A percentile compares a stretch with the other conserved stretches of the same genome.
phyloP scores from a whole-genome alignment of 75 land plant species.

The Adiantum capillusveneris region DNA sequence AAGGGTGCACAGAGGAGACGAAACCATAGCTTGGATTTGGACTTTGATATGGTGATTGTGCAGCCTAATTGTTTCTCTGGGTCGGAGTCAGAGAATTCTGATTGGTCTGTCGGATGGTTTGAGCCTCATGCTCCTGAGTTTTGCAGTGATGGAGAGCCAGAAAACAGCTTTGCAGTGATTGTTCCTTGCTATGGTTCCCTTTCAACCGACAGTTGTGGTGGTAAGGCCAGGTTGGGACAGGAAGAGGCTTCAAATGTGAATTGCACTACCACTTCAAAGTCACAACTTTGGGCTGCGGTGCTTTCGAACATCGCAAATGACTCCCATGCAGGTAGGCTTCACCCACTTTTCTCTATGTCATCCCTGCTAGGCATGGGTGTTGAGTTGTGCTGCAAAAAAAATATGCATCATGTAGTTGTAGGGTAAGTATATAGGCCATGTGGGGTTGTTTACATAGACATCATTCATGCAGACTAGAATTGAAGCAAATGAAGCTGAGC shows the following conservation, averaged over 20 bases:
- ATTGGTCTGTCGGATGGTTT: slow-evolving; percentile 90
- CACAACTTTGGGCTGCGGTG: slow-evolving; percentile 2
- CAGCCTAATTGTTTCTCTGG: slow-evolving; percentile 61
- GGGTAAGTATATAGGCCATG: too few species aligned
- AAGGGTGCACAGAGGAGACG: slow-evolving; percentile 36
- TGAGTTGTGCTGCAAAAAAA: too few species aligned
- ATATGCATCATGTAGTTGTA: too few species aligned
- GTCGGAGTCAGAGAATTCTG: slow-evolving; percentile 82
- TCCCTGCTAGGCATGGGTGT: too few species aligned
- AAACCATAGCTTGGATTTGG: slow-evolving; percentile 45
- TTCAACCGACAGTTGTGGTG: neutral
- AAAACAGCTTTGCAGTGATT: slow-evolving; percentile 72
- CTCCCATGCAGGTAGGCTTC: neutral
- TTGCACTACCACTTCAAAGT: neutral
- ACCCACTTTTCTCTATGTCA: too few species aligned
- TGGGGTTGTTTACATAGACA: too few species aligned
- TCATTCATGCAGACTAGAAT: too few species aligned
- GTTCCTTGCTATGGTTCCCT: slow-evolving; percentile 70
- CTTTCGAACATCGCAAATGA: neutral
- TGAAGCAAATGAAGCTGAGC: too few species aligned
- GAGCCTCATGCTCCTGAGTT: slow-evolving; percentile 77
- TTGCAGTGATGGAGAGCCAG: slow-evolving; percentile 36
- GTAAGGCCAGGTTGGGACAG: neutral
- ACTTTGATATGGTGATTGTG: slow-evolving; percentile 73
- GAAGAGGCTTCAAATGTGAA: neutral